Evolutionary conservation across 1,284 basidiomycete species (phyloP), one percentile per base, ranked within the genome.

Genomic region (Irpex sp.): DNA sequence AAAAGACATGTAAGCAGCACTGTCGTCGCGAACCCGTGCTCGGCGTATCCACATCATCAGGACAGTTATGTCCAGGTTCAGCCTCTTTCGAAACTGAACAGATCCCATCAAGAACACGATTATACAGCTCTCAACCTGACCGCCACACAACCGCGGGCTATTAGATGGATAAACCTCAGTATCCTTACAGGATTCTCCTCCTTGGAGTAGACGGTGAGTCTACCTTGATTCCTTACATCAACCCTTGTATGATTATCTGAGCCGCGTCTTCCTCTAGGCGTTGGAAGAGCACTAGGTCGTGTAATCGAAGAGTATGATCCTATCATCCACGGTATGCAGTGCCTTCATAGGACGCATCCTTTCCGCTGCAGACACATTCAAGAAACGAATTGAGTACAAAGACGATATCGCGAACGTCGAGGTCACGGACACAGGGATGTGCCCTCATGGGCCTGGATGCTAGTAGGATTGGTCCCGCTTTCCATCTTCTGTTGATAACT

Each of bases 291-390:
- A 70, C 93, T 95, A 75, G 91, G 89, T 68, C 93, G 97, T 78
- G 99, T 99, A 75, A 95, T 98, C 58, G 94, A 98, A 77, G 97
- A 98, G 79, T 98, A 97, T 72, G 96, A 98, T 77, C 96, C 97
- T 36, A 98, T 96, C 35, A 98, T 98, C 69, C 96, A 95, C 77
- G 93, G 93, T 92, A 68, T 3, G 19, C 49, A 50, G 13, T 15
- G n/a, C 47, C 47, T 5, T 49, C n/a, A 19, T 13, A n/a, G n/a
- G n/a, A n/a, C n/a, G n/a, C n/a, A n/a, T n/a, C n/a, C n/a, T n/a
- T n/a, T n/a, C n/a, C n/a, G 11, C n/a, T 31, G 13, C 62, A 94
- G 95, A 97, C 74, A 96, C 94, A 62, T 97, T 97, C 80, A 85
- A 94, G 69, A 98, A 97, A 77, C 95, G 97, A 76, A 95, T 94